Evolutionary conservation across 495 filamentous ascomycete genomes (phyloP).

Genomic region (Penicillium chermesinum): DNA sequence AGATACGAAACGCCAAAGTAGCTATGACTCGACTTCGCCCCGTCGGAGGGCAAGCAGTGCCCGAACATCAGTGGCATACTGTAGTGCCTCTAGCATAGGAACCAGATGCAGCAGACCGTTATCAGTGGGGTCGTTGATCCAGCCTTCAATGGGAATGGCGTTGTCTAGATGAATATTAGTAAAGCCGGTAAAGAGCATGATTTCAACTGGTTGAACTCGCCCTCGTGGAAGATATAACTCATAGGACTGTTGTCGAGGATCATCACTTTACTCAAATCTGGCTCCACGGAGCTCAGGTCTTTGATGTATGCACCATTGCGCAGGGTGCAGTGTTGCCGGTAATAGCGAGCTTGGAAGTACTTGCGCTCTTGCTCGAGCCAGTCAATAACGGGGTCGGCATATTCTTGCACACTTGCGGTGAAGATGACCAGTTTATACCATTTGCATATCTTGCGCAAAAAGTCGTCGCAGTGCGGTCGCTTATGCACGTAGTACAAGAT

Average conservation of each 20-base stretch:
- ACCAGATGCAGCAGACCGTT: conserved; percentile 89
- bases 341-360: conserved; percentile 87
- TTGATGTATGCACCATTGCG: conserved; percentile 97
- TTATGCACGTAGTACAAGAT: conserved; percentile 99
- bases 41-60: conserved; percentile 81
- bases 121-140: conserved; percentile 52
- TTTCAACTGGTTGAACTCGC: conserved; percentile 36
- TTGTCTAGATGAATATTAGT: conserved; percentile 21
- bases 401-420: conserved; percentile 96
- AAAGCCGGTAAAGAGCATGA: conserved; percentile 7
- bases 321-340: conserved; percentile 93
- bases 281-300: conserved; percentile 91
- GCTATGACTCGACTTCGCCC: conserved; percentile 59
- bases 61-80: conserved; percentile 92
- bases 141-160: conserved; percentile 34
- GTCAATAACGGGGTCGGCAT: conserved; percentile 97
- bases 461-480: conserved; percentile 93
- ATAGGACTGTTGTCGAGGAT: conserved; percentile 97
- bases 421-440: conserved; percentile 99
- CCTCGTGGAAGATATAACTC: conserved; percentile 98
- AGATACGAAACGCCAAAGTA: conserved; percentile 6
- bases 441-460: conserved; percentile 87
- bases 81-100: conserved; percentile 89
- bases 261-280: conserved; percentile 94
- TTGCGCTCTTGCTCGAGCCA: conserved; percentile 96